Conservation (phyloP, 192 early-diverging fungal genomes). For the Chytriomyces sp. region DNA sequence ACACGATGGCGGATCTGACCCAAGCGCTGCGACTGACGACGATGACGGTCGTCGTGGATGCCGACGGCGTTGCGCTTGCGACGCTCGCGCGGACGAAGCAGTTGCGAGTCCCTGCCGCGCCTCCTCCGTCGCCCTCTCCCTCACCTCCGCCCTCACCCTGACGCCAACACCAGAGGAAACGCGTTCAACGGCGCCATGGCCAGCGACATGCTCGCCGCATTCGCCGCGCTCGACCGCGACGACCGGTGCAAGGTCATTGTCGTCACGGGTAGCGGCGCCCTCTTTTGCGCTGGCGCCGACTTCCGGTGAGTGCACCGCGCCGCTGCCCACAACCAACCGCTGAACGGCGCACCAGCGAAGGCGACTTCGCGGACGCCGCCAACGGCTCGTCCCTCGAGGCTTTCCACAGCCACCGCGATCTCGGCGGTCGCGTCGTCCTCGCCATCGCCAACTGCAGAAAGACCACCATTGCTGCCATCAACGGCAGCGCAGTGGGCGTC, state of each 20-base stretch:
- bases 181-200: conserved; percentile 10
- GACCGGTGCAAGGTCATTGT: conserved; percentile 34
- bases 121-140: neutral
- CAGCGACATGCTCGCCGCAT: conserved; percentile 8
- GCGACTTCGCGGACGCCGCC: conserved; percentile 17
- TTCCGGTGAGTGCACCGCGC: neutral
- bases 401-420: conserved; percentile 23
- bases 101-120: neutral
- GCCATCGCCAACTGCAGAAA: conserved; percentile 28
- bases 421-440: conserved; percentile 16
- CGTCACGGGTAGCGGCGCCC: conserved; percentile 28
- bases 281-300: conserved; percentile 34
- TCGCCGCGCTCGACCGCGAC: conserved; percentile 19
- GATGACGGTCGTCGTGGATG: neutral
- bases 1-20: no score
- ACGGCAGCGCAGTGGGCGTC: conserved; percentile 28
- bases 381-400: neutral
- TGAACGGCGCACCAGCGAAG: conserved; percentile 28
- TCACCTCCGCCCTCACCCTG: neutral
- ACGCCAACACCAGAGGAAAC: neutral
- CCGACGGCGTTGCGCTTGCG: neutral
- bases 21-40: no score
- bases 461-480: conserved; percentile 30
- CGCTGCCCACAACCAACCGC: neutral
- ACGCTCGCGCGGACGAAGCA: neutral